Conservation (phyloP, 2,329 filamentous ascomycete species). For the Colletotrichum lupini region DNA sequence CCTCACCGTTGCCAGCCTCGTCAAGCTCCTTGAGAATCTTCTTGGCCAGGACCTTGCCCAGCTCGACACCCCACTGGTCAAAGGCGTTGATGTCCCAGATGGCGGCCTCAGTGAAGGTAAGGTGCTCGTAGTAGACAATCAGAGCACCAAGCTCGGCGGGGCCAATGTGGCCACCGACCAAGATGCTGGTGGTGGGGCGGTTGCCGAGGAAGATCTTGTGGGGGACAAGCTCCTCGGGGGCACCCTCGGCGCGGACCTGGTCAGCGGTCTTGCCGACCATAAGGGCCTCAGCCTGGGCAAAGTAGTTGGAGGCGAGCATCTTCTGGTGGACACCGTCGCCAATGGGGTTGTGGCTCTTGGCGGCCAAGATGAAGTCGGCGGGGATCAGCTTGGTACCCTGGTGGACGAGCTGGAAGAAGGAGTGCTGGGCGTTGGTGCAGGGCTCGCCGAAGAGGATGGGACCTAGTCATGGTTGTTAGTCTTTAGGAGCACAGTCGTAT, state of each 20-base stretch:
- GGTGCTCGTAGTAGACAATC: conserved; percentile 98
- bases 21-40: conserved; percentile 90
- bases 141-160: conserved; percentile 92
- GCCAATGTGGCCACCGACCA: conserved; percentile 90
- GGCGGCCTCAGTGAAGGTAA: conserved; percentile 97
- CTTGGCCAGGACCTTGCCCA: conserved; percentile 96
- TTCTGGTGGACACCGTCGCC: conserved; percentile 94
- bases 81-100: conserved; percentile 99
- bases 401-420: conserved; percentile 99
- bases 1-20: conserved; percentile 73
- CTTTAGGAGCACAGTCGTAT: background rate
- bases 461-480: conserved; percentile 50
- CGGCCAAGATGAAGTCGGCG: conserved; percentile 96
- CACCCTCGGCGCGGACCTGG: conserved; percentile 80
- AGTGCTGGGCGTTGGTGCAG: conserved; percentile 99
- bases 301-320: conserved; percentile 94
- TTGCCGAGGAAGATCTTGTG: conserved; percentile 99
- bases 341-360: conserved; percentile 96
- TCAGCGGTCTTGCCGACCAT: conserved; percentile 92
- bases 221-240: conserved; percentile 81
- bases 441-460: conserved; percentile 97
- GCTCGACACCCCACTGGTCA: conserved; percentile 99
- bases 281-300: conserved; percentile 87
- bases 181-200: conserved; percentile 93
- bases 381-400: conserved; percentile 99